Conservation (phyloP, 169 alveolate genomes). For the Plasmodium sp. region DNA sequence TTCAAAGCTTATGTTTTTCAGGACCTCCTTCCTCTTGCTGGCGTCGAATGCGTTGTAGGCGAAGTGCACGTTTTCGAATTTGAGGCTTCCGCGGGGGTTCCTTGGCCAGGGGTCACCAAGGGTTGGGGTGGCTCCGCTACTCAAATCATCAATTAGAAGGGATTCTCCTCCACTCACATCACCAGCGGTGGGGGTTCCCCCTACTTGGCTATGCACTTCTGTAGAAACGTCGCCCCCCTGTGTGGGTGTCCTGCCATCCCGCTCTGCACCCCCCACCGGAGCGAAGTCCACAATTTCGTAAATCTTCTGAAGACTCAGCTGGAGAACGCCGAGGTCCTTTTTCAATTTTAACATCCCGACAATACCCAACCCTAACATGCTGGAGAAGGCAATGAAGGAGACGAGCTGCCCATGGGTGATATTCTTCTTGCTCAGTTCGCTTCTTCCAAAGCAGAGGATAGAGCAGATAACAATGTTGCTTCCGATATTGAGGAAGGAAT, state of each 20-base stretch:
- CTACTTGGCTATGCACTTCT: not conserved
- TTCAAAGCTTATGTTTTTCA: conserved; percentile 77
- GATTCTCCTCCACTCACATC: not conserved
- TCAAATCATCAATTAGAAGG: no score
- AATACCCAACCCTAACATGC: conserved; percentile 50
- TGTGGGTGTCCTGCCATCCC: not conserved
- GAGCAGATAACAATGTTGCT: conserved; percentile 59
- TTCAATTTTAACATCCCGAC: conserved; percentile 44
- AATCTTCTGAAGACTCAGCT: conserved; percentile 33
- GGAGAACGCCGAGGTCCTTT: conserved; percentile 28
- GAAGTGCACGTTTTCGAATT: conserved; percentile 28
- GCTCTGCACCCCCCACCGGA: not conserved
- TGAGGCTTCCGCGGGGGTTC: conserved; percentile 9
- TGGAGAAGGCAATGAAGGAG: conserved; percentile 51
- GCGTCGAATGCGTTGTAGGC: conserved; percentile 9
- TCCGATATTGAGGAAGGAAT: conserved; percentile 63
- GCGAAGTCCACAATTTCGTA: conserved; percentile 53
- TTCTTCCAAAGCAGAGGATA: conserved; percentile 39
- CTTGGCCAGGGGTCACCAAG: not conserved
- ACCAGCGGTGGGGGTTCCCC: not conserved
- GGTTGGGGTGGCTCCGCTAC: no score
- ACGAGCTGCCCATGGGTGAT: conserved; percentile 63
- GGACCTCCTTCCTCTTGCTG: conserved; percentile 70
- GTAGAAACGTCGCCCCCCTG: not conserved
- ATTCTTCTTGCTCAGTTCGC: conserved; percentile 11